Evolutionary conservation across 352 stramenopile species (phyloP), one percentile per base, ranked within the genome.

Genomic region (Phytophthora lateralis): DNA sequence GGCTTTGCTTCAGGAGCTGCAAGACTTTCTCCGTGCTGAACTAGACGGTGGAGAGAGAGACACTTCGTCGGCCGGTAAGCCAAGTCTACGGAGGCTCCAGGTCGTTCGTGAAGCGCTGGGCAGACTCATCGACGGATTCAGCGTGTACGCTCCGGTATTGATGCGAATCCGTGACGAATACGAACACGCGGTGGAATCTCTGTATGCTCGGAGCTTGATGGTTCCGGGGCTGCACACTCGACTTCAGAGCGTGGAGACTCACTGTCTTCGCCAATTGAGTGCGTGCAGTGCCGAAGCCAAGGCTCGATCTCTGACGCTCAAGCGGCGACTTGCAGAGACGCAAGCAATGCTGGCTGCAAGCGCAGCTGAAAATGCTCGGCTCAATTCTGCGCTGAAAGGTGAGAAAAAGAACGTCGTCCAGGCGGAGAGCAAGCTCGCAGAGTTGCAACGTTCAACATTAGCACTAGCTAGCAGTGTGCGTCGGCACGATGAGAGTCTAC

Each of bases 401-500:
- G 60, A 89, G 4, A 52, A 78, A 30, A 46, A 68, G 0, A 59
- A 80, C 9, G 37, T 82, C 8, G 32, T 59, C 4, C 44, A 53
- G 14, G 49, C 76, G 1, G 66, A 83, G 34, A 61, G 49, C 4
- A 79, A 81, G 24, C 58, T 77, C 1, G 39, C 60, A 2, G 82
- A 85, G 17, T 66, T 87, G 24, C 70, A 85, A 45, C 44, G 64
- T 0, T 90, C 81, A 0, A 89, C 84, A 29, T 50, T 82, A 57
- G 63, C 76, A 20, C 62, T 93, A 10, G 70, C 88, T 35, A 84
- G 72, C 47, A 85, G 81, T 30, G 82, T 93, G 30, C 81, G 85
- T 54, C 74, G 79, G n/a, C 83, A 92, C 42, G 83, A 92, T 35
- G 83, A 92, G 14, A 89, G 71, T 15, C 55, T 91, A n/a, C 76